A percentile compares a stretch with the other conserved stretches of the same genome.
phyloP scores from a whole-genome alignment of 257 asterid species.

The Nicotiana tomentosiformis region DNA sequence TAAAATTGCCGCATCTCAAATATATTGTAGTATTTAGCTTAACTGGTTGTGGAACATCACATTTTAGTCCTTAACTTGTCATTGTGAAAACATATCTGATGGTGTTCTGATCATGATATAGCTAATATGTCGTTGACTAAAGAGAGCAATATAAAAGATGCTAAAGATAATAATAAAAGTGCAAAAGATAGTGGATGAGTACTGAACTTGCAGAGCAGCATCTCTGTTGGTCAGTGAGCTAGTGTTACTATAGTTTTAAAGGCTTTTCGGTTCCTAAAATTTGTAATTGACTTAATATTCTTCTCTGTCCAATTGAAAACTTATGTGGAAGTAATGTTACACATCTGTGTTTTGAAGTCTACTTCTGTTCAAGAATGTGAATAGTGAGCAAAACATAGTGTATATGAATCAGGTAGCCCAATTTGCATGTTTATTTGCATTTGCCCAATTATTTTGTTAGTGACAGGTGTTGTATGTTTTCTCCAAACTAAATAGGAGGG shows the following conservation, averaged over 20 bases:
- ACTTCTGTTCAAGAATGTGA: background rate
- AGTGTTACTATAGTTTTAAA: background rate
- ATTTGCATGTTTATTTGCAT: background rate
- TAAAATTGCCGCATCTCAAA: background rate
- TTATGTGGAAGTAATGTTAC: background rate
- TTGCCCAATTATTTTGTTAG: background rate
- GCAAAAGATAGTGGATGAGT: background rate
- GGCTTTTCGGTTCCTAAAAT: background rate
- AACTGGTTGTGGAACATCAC: background rate
- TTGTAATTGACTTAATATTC: background rate
- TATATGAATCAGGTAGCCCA: background rate
- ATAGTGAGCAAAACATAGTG: background rate
- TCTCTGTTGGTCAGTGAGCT: background rate
- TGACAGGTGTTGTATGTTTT: background rate
- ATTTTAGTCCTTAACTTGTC: background rate
- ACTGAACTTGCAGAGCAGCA: background rate
- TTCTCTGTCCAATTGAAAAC: background rate
- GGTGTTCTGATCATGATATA: background rate
- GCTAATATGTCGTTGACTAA: background rate
- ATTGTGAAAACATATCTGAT: background rate
- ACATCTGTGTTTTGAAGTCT: background rate
- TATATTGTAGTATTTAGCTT: background rate
- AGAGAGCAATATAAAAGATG: background rate
- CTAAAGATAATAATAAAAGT: background rate
- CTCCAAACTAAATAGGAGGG: conserved; percentile 14